These are phyloP conservation scores for Colletotrichum liriopes DNA, from an alignment of 2,329 filamentous ascomycete species.

Conservation along the genomic window DNA sequence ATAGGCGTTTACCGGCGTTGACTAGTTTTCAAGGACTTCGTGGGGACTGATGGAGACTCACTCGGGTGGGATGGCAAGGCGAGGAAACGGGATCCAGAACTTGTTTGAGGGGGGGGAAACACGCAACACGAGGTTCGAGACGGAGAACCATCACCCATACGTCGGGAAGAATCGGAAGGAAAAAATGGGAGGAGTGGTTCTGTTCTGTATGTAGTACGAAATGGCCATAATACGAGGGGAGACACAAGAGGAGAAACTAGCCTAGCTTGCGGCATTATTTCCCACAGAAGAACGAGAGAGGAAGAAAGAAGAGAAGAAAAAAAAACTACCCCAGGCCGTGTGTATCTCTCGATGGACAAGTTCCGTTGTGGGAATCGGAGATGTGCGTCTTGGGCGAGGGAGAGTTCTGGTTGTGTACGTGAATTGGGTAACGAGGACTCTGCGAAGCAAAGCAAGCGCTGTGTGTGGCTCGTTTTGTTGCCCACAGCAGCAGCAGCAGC, in stretches of 20 bases:
- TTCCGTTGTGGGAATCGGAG: constrained; percentile 38
- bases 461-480: constrained; percentile 17
- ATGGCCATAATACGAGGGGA: constrained; percentile 31
- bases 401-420: constrained; percentile 20
- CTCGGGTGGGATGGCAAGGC: not conserved
- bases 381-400: not conserved
- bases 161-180: constrained; percentile 31
- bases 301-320: no score
- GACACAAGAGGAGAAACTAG: constrained; percentile 12
- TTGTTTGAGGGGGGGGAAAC: not conserved
- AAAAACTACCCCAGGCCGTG: no score
- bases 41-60: not conserved
- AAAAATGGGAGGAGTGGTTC: constrained; percentile 19
- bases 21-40: not conserved
- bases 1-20: constrained; percentile 19
- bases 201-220: constrained; percentile 24
- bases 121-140: constrained; percentile 1
- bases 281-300: not conserved
- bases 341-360: constrained; percentile 18
- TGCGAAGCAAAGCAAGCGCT: not conserved
- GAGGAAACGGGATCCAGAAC: not conserved
- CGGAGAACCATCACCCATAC: constrained; percentile 11
- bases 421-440: constrained; percentile 38
- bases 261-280: constrained; percentile 37
- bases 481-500: not conserved